Evolutionary conservation across 257 asterid genomes (phyloP), one percentile per base, ranked within the genome.

Genomic region (Solanum chaucha): DNA sequence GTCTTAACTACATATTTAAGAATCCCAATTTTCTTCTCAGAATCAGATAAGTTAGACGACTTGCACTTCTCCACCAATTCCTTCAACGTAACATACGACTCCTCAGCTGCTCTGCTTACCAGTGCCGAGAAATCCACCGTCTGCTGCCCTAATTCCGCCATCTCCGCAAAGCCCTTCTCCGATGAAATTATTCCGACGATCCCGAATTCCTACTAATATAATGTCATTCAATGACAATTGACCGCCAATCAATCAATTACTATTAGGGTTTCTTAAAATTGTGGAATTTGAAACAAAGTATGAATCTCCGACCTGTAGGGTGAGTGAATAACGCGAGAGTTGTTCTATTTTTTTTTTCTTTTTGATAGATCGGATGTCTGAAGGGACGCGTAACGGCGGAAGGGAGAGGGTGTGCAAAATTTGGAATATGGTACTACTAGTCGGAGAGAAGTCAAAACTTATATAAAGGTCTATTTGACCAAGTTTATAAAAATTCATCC

Each of bases 11-110:
- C 90, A 90, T 96, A 97, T 90, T 96, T 96, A 36, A 97, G 85
- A 64, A 97, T 97, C 93, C 92, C 93, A 92, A 96, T 94, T 93
- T 97, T 97, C 94, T 95, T 97, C 72, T 97, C 99, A 55, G 99
- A 91, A 77, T 96, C 99, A 6, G 98, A 90, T 30, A 94, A 71
- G 32, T 92, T 97, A 46, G 98, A 86, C 15, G 95, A 93, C 91
- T 92, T 94, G 24, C 98, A 96, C 87, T 94, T 93, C 34, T 97
- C 99, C 83, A 97, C 98, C 94, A 97, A 88, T 80, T 97, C 99
- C 90, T 94, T 95, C 41, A 96, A 87, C 65, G 95, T 90, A 20
- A 89, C 86, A 70, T 91, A 97, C 11, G 99, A 93, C 40, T 97
- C 99, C 89, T 95, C 98, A 44, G 99, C 97, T 44, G 98, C 94